Percentiles rank a stretch among this genome's conserved stretches.
Conservation (phyloP, 441 rosid species). For the Euphorbia schlechtendalii region DNA sequence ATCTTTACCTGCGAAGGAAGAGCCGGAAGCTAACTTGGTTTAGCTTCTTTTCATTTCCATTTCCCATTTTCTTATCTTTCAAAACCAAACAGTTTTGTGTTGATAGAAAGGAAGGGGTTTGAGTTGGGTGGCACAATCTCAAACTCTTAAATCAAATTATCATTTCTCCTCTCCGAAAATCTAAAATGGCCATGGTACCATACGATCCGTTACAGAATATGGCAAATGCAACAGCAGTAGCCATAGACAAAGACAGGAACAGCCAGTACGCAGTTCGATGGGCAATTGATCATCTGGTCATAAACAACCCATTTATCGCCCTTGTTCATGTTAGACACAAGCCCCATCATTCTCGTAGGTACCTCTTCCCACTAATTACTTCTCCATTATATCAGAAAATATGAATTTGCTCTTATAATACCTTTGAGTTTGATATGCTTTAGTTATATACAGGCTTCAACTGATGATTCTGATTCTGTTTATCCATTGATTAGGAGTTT, state of each 20-base stretch:
- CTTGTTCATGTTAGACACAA: constrained; percentile 59
- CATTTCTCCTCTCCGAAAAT: no score
- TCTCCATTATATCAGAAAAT: no score
- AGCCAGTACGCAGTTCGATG: constrained; percentile 80
- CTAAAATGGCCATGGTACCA: constrained; percentile 36
- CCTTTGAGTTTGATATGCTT: no score
- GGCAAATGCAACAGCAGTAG: constrained; percentile 47
- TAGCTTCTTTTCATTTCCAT: background rate
- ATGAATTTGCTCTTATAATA: no score
- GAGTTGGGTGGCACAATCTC: background rate
- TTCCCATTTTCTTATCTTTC: background rate
- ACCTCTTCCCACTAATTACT: no score
- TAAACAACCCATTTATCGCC: constrained; percentile 32
- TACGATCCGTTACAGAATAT: constrained; percentile 23
- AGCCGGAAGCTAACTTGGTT: constrained; percentile 13
- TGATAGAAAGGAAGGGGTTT: background rate
- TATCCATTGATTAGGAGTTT: no score
- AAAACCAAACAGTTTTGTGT: background rate
- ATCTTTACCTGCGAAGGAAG: constrained; percentile 5
- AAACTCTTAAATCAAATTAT: background rate
- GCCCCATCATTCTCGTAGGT: constrained; percentile 55
- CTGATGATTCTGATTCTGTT: no score
- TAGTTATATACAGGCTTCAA: no score
- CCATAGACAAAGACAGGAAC: constrained; percentile 74
- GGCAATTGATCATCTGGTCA: constrained; percentile 62